phyloP scores from a whole-genome alignment of 371 early-diverging fungal species.

The Mucor circinelloides region DNA sequence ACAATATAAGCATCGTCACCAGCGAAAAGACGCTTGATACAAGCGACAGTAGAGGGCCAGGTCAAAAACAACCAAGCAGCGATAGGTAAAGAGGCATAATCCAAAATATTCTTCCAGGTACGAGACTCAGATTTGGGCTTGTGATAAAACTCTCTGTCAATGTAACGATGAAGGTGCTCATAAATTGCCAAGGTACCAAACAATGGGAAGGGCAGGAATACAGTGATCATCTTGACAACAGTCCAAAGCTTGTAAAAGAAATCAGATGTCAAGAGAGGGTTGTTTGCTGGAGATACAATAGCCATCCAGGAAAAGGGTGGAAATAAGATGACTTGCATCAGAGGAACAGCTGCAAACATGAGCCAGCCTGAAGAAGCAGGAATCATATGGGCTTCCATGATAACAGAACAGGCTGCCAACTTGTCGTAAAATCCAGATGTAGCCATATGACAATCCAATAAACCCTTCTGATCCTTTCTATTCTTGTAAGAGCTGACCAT shows the following conservation, averaged over 20 bases:
- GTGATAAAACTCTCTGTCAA: conserved; percentile 49
- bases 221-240: conserved; percentile 50
- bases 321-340: conserved; percentile 56
- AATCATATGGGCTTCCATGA: conserved; percentile 63
- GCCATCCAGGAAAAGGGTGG: conserved; percentile 46
- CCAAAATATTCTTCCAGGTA: conserved; percentile 49
- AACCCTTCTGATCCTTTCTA: conserved; percentile 19
- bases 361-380: conserved; percentile 62
- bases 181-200: conserved; percentile 54
- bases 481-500: conserved; percentile 23
- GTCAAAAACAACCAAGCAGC: conserved; percentile 63
- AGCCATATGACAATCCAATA: conserved; percentile 21
- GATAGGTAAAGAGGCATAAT: conserved; percentile 52
- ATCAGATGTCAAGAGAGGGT: conserved; percentile 50
- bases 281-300: conserved; percentile 44
- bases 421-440: conserved; percentile 40
- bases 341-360: conserved; percentile 62
- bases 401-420: conserved; percentile 48
- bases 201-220: conserved; percentile 56
- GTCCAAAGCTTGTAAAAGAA: conserved; percentile 54
- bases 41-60: conserved; percentile 55
- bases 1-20: conserved; percentile 56
- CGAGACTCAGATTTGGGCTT: conserved; percentile 49
- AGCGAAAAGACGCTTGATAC: conserved; percentile 47
- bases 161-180: conserved; percentile 49